Percentiles rank a stretch among this genome's conserved stretches.
phyloP scores from a whole-genome alignment of 495 filamentous ascomycete species.

The Friedmanniomyces simplex region DNA sequence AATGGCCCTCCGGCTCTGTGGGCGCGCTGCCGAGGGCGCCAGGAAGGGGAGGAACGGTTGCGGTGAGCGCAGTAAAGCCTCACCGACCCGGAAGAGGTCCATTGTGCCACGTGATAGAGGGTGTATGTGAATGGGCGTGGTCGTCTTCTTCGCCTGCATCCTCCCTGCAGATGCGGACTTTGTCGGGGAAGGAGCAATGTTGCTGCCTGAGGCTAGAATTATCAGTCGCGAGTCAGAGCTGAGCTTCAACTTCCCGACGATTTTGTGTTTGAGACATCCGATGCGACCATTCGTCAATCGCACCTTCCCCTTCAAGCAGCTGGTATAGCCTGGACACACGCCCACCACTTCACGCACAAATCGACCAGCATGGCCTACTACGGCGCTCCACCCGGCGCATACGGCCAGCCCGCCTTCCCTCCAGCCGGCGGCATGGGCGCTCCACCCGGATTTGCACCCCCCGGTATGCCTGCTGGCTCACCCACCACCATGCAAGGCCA shows the following conservation, averaged over 20 bases:
- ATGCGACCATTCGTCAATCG: too few species aligned
- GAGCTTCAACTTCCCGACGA: too few species aligned
- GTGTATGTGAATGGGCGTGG: too few species aligned
- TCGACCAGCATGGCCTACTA: slow-evolving; percentile 21
- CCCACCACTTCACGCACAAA: too few species aligned
- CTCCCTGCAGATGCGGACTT: too few species aligned
- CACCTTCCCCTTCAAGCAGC: too few species aligned
- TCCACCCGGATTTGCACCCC: slow-evolving; percentile 16
- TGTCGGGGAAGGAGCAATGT: neutral
- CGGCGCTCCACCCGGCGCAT: slow-evolving; percentile 15
- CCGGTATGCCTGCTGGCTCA: slow-evolving; percentile 39
- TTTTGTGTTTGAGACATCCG: too few species aligned
- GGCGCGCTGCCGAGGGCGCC: neutral
- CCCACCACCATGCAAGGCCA: slow-evolving; percentile 60
- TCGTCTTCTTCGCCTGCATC: too few species aligned
- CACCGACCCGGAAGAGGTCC: slow-evolving; percentile 10
- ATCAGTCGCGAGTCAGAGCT: too few species aligned
- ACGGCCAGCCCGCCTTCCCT: neutral
- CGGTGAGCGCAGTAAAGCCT: slow-evolving; percentile 10
- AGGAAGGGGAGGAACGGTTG: slow-evolving; percentile 12
- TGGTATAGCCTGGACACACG: too few species aligned
- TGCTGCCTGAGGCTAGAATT: neutral
- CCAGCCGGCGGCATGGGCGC: neutral
- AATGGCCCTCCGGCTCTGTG: neutral
- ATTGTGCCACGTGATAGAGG: too few species aligned